phyloP scores from a whole-genome alignment of 768 basidiomycete species.

The Ramaria sp. region DNA sequence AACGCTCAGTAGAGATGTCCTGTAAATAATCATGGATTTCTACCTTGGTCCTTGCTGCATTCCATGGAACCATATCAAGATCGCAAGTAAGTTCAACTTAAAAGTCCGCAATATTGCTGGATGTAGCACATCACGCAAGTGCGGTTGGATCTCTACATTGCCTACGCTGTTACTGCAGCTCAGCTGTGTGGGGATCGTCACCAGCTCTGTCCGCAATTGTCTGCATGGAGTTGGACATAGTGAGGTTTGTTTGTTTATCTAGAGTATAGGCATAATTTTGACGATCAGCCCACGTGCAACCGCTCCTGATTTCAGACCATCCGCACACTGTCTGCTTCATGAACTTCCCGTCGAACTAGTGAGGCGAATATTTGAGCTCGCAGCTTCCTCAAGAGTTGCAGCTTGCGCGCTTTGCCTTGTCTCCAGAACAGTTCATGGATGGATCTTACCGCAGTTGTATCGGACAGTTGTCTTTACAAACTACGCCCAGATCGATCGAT shows the following conservation, averaged over 20 bases:
- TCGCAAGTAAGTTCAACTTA: background rate
- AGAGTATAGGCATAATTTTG: too few relatives aligned
- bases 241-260: too few relatives aligned
- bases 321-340: background rate
- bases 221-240: too few relatives aligned
- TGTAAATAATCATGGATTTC: background rate
- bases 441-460: background rate
- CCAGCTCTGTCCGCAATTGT: too few relatives aligned
- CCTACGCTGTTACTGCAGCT: too few relatives aligned
- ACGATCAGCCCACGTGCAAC: too few relatives aligned
- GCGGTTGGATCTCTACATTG: too few relatives aligned
- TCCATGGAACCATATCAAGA: constrained; percentile 11
- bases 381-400: background rate
- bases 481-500: background rate
- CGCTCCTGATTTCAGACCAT: too few relatives aligned
- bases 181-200: too few relatives aligned
- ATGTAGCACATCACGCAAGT: too few relatives aligned
- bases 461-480: background rate
- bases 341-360: background rate
- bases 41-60: constrained; percentile 16
- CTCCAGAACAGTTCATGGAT: background rate
- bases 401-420: background rate
- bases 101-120: background rate
- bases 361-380: background rate
- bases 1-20: background rate